Conservation (phyloP, 2,329 filamentous ascomycete genomes). For the Pseudocercospora musae region DNA sequence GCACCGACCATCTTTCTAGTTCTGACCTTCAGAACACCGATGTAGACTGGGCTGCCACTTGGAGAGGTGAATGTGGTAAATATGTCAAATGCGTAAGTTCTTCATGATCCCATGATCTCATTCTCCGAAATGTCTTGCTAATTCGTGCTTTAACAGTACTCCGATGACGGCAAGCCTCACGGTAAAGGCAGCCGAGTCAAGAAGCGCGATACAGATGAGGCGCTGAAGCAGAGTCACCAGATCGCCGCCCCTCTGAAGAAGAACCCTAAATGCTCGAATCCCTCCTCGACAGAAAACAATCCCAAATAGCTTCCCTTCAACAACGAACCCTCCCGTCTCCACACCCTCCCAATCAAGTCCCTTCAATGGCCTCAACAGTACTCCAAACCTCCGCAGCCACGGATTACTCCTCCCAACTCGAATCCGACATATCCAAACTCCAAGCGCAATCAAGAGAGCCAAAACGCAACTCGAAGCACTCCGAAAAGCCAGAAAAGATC, state of each 20-base stretch:
- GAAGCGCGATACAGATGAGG: not conserved
- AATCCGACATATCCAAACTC: not conserved
- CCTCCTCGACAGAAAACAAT: not conserved
- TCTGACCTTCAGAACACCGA: not conserved
- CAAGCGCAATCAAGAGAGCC: not conserved
- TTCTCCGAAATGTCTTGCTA: too few species aligned
- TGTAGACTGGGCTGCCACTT: too few species aligned
- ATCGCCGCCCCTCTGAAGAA: slow-evolving; percentile 11
- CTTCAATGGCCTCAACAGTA: not conserved
- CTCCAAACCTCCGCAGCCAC: not conserved
- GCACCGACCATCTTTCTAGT: not conserved
- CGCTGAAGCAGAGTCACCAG: not conserved
- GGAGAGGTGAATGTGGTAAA: too few species aligned
- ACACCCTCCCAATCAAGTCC: not conserved
- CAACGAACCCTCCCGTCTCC: too few species aligned
- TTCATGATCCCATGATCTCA: too few species aligned
- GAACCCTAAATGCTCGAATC: slow-evolving; percentile 6
- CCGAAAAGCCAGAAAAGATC: not conserved
- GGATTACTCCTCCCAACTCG: not conserved
- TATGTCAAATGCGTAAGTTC: too few species aligned
- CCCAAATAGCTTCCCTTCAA: slow-evolving; percentile 2
- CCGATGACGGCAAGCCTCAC: too few species aligned
- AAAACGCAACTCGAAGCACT: slow-evolving; percentile 2
- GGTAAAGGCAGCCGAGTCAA: not conserved
- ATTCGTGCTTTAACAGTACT: too few species aligned